A percentile compares a stretch with the other conserved stretches of the same genome.
Evolutionary conservation across 2,329 filamentous ascomycete genomes (phyloP).

Genomic region (Neocucurbitaria cava): DNA sequence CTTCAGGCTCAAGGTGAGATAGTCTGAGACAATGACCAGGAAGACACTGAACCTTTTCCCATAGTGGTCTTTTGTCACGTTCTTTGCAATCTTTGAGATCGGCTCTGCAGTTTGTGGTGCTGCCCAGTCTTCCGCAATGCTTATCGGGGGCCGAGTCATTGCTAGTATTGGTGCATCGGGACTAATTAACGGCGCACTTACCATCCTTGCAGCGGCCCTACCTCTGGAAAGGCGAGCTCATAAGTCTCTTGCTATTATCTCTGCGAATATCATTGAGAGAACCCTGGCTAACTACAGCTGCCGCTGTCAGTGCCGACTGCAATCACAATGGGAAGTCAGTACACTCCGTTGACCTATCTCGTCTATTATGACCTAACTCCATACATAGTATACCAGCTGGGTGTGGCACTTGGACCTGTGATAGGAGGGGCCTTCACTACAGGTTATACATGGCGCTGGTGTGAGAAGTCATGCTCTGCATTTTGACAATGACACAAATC

Average conservation of each 20-base stretch:
- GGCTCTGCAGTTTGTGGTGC: neutral
- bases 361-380: neutral
- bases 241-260: neutral
- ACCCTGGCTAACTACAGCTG: neutral
- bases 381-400: constrained; percentile 24
- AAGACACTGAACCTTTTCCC: neutral
- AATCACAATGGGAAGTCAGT: neutral
- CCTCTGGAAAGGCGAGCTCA: neutral
- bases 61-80: neutral
- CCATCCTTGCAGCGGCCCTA: neutral
- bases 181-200: neutral
- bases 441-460: constrained; percentile 56
- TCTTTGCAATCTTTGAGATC: neutral
- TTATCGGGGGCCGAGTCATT: neutral
- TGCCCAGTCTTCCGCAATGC: neutral
- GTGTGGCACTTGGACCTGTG: constrained; percentile 53
- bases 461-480: constrained; percentile 21
- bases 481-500: neutral
- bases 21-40: neutral
- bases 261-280: neutral
- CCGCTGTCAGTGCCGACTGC: neutral
- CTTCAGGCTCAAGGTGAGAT: neutral
- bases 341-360: neutral
- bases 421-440: constrained; percentile 56
- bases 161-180: neutral